Base-by-base conservation (phyloP, 2,329 filamentous ascomycete species). In the Pseudopithomyces chartarum region DNA sequence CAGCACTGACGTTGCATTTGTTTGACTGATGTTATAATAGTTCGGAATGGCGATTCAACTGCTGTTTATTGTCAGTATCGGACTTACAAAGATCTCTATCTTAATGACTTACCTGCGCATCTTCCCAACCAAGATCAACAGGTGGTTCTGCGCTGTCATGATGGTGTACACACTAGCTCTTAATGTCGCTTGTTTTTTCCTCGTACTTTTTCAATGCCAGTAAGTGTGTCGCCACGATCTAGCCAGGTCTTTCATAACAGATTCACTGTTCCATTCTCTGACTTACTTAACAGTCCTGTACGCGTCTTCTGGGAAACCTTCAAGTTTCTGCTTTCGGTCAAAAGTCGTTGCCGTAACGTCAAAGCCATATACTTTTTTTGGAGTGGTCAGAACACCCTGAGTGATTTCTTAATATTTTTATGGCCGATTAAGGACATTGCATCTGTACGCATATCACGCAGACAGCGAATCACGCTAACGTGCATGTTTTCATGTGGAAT, bases 361-460 rank as follows among this genome's bases (percentile, higher is more conserved):
- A 62, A 59, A 19, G 65, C 58, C 1, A 65, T 69, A 40, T 68
- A 68, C 43, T 69, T 67, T 32, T 63, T 65, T 23, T 63, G 66
- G 36, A 60, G 59, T 1, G 59, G 49, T 0, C 66, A 69, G 22
- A 69, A 69, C 29, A 69, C 65, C 0, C 36, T 71, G 12, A 73
- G 67, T 53, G 73, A 75, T 50, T 70, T 74, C 33, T 39, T 73
- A 8, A 64, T 71, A 19, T 70, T 70, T 58, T 61, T 73, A 2
- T 73, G 70, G 43, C 43, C 43, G 3, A 26, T 45, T 5, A 45
- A 45, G 22, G 43, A 45, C 23, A 45, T 45, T n/a, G 40, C 40
- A 22, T 22, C 40, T 17, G 61, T 74, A 12, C 61, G 62, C 19
- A 58, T 73, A 2, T 73, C 71, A 5, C 46, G 58, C 6, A 61